These are phyloP conservation scores for Dipteronia sinensis DNA, from an alignment of 345 rosid species.

Conservation along the genomic window DNA sequence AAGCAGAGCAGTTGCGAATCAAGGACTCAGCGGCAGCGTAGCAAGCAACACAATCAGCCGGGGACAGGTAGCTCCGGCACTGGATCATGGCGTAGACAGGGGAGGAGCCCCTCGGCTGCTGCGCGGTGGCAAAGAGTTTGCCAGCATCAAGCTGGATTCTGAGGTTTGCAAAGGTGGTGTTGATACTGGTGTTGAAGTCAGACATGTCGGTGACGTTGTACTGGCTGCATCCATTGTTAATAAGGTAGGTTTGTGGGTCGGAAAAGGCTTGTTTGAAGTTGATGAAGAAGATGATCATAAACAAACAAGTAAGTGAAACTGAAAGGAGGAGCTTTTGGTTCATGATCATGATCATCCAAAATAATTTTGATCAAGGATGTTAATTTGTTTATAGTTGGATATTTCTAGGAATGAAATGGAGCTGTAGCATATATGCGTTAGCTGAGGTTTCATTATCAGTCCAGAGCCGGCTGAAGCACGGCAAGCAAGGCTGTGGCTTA, in stretches of 20 bases:
- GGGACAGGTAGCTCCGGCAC: slow-evolving; percentile 46
- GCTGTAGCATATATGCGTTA: too few species aligned
- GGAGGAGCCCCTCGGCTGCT: slow-evolving; percentile 25
- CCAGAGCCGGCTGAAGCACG: too few species aligned
- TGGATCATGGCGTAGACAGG: slow-evolving; percentile 40
- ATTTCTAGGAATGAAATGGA: too few species aligned
- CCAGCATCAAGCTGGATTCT: slow-evolving; percentile 18
- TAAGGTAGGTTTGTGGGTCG: slow-evolving; percentile 25
- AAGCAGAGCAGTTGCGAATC: slow-evolving; percentile 39
- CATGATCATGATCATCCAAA: background rate
- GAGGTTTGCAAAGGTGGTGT: slow-evolving; percentile 25
- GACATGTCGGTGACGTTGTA: slow-evolving; percentile 32
- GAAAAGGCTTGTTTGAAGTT: slow-evolving; percentile 1
- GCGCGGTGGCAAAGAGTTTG: slow-evolving; percentile 32
- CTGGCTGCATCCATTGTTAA: slow-evolving; percentile 44
- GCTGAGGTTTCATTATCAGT: too few species aligned
- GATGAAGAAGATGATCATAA: background rate
- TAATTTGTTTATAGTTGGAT: too few species aligned
- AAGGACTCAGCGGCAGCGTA: slow-evolving; percentile 28
- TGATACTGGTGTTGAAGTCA: slow-evolving; percentile 34
- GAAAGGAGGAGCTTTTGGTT: background rate
- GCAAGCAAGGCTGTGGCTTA: too few species aligned
- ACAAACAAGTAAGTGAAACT: background rate
- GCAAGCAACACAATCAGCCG: slow-evolving; percentile 39
- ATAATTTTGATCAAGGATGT: too few species aligned